Evolutionary conservation across 768 basidiomycete species (phyloP).

Genomic region (Filobasidium wieringae): DNA sequence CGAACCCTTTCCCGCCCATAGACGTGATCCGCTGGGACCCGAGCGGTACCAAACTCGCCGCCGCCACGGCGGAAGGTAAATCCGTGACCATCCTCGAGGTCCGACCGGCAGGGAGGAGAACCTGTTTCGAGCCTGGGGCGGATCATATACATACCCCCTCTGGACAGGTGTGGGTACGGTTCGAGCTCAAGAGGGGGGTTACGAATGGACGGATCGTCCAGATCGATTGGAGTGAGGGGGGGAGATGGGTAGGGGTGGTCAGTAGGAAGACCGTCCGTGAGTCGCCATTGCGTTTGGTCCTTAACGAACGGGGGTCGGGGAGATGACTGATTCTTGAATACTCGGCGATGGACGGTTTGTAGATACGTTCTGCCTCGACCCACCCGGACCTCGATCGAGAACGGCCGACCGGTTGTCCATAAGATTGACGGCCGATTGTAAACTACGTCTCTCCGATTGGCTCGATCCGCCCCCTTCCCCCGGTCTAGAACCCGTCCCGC

Average conservation of each 20-base stretch:
- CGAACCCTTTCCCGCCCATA: neutral
- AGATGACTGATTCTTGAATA: too few relatives aligned
- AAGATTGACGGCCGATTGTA: too few relatives aligned
- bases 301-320: too few relatives aligned
- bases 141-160: neutral
- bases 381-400: too few relatives aligned
- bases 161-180: constrained; percentile 11
- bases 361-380: too few relatives aligned
- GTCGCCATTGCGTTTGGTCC: too few relatives aligned
- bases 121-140: too few relatives aligned
- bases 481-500: too few relatives aligned
- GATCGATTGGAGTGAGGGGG: constrained; percentile 3
- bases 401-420: too few relatives aligned
- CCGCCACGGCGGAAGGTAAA: neutral
- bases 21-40: constrained; percentile 1
- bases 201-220: constrained; percentile 3
- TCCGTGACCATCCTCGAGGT: constrained; percentile 6
- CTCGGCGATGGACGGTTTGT: too few relatives aligned
- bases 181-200: constrained; percentile 10
- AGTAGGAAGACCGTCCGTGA: constrained; percentile 11
- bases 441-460: too few relatives aligned
- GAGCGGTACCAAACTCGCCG: neutral
- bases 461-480: too few relatives aligned
- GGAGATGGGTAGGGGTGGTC: constrained; percentile 3
- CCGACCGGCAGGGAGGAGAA: neutral